Base-by-base conservation (phyloP, 768 basidiomycete species). In the Rhodosporidiobolus sp. region DNA sequence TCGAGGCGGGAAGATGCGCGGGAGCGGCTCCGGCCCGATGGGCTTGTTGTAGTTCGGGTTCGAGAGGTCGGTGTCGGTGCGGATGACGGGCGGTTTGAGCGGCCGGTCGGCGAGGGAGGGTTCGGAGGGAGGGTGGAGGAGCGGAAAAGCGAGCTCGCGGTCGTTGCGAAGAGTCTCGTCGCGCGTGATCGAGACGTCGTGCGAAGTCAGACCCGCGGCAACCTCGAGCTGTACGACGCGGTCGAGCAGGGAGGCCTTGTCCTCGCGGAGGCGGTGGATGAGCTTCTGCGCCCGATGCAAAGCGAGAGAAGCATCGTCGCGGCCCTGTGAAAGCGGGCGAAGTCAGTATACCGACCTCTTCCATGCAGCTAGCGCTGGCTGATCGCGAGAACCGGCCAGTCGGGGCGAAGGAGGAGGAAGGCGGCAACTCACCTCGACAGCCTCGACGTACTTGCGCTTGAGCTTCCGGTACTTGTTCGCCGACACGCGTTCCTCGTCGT, bases 381-480 rank as follows among this genome's bases (percentile, higher is more conserved):
- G 35, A 28, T 28, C 10, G 24, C 53, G 22, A n/a, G n/a, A 38
- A 45, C 22, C 10, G 30, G 26, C 52, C 30, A 34, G 45, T 30
- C 17, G 26, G 30, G 19, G 43, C 55, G 32, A 48, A 38, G 38
- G 38, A 43, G 7, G 38, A 49, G 58, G 54, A 50, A 58, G 82
- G 26, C n/a, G 4, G 48, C 28, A 14, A 65, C 87, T 77, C 65
- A 90, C 89, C 86, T 90, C 87, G 76, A 89, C 88, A 53, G 89
- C 85, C 65, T 88, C 87, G 74, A 85, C 85, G 79, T 86, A 88
- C 52, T 86, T 86, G 54, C 87, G 81, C 79, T 90, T 90, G 63
- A 89, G 83, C 74, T 84, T 86, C 70, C 82, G 83, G 80, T 89
- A 88, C 80, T 88, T 89, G 38, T 26, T n/a, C 26, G 63, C 57